Conservation (phyloP, 768 basidiomycete species). For the Lentinula guzmanii region DNA sequence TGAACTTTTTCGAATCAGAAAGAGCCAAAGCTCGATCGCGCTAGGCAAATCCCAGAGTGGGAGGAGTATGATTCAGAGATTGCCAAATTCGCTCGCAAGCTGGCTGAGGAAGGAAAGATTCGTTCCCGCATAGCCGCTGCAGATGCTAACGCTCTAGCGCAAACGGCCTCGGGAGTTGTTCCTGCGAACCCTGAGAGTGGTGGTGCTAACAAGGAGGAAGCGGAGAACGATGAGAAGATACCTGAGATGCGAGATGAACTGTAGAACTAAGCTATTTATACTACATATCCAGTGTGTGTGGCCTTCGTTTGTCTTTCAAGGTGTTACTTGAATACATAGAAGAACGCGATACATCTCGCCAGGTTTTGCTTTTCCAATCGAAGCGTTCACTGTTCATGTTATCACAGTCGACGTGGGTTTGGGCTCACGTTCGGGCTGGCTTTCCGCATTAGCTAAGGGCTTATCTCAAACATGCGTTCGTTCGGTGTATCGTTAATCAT, state of each 20-base stretch:
- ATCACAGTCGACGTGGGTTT: no score
- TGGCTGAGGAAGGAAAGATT: slow-evolving; percentile 68
- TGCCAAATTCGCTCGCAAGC: slow-evolving; percentile 67
- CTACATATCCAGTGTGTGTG: background rate
- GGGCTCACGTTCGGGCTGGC: no score
- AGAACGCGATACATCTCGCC: no score
- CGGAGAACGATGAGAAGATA: background rate
- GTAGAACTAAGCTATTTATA: slow-evolving; percentile 1
- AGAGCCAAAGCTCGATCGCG: slow-evolving; percentile 92
- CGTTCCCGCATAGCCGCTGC: slow-evolving; percentile 61
- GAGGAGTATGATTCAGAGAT: slow-evolving; percentile 92
- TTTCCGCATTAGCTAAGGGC: no score
- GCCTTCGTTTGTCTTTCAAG: no score
- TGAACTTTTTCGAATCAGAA: slow-evolving; percentile 48
- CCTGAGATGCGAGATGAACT: slow-evolving; percentile 7
- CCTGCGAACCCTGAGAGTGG: background rate
- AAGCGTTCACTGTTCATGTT: no score
- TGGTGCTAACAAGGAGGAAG: background rate
- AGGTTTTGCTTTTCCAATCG: no score
- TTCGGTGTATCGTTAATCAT: no score
- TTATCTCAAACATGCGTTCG: no score
- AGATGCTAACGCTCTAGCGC: slow-evolving; percentile 65
- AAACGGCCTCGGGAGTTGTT: slow-evolving; percentile 20
- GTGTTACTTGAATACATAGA: no score
- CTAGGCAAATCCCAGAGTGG: slow-evolving; percentile 97